Evolutionary conservation across 192 early-diverging fungal genomes (phyloP), one percentile per base, ranked within the genome.

Genomic region (Funneliformis mosseae): DNA sequence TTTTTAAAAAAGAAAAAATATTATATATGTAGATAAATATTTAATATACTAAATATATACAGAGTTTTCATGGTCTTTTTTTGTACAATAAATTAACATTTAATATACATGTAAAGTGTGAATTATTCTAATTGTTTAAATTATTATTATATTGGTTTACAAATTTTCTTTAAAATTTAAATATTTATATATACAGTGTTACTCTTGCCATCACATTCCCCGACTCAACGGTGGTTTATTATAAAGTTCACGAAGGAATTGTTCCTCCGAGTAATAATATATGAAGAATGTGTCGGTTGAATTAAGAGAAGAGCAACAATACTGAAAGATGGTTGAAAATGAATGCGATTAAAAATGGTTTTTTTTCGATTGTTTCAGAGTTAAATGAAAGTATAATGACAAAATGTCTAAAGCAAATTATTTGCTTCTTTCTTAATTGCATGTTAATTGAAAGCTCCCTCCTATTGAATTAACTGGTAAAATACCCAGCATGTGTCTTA

Each of bases 141-240:
- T 55, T 55, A 55, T 55, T 55, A 55, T 55, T 55, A 55, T 55
- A 55, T 55, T 55, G 50, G 50, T 55, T 55, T 55, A 55, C 16
- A 55, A 55, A 55, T 55, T 55, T 55, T 45, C 43, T 55, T 55
- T 33, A 21, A 55, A 41, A 70, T 18, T 70, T 41, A 41, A 70
- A 70, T 21, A 41, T 41, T 42, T 43, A 70, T 42, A 69, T 70
- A 48, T 25, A 48, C 39, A 79, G 77, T 68, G 28, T 79, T 33
- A 79, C 68, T 45, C 67, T 79, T 45, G 77, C 77, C 38, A 79
- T 79, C 39, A 50, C 68, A 28, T 79, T 70, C 33, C 38, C 77
- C 8, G 77, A 79, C 41, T 79, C 77, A 14, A 79, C 77, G 12
- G 68, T 79, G 27, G 77, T 79, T 64, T 79, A 79, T 45, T 79